phyloP scores from a whole-genome alignment of 1,139 yeast genomes.

The Yamadazyma diospyri region DNA sequence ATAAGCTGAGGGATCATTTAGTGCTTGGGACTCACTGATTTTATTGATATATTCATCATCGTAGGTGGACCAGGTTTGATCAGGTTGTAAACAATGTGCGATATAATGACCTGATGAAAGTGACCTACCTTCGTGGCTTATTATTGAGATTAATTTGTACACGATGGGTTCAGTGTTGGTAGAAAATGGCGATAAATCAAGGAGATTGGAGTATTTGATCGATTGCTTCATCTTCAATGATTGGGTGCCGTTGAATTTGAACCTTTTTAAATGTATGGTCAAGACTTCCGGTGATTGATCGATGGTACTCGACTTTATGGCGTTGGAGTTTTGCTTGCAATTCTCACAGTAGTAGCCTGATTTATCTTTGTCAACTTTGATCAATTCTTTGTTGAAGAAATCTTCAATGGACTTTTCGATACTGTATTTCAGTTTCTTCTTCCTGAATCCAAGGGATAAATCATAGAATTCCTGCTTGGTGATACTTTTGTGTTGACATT shows the following conservation, averaged over 20 bases:
- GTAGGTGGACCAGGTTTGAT: constrained; percentile 87
- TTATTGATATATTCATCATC: constrained; percentile 87
- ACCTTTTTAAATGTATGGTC: constrained; percentile 82
- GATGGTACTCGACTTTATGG: constrained; percentile 71
- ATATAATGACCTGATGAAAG: constrained; percentile 91
- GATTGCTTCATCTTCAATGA: constrained; percentile 87
- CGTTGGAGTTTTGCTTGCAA: constrained; percentile 74
- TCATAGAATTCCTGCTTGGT: constrained; percentile 95
- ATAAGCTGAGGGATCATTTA: constrained; percentile 85
- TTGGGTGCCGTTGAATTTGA: constrained; percentile 72
- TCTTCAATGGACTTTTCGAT: constrained; percentile 73
- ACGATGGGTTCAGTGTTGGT: constrained; percentile 45
- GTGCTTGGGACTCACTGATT: constrained; percentile 68
- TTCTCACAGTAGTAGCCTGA: constrained; percentile 83
- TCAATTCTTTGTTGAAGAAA: constrained; percentile 76
- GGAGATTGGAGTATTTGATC: constrained; percentile 71
- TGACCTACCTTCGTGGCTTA: constrained; percentile 92
- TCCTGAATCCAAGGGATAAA: constrained; percentile 67
- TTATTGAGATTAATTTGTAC: constrained; percentile 79
- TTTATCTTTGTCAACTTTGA: constrained; percentile 62
- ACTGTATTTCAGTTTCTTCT: constrained; percentile 42
- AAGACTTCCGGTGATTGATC: constrained; percentile 85
- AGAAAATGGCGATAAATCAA: constrained; percentile 70
- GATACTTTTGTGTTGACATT: constrained; percentile 75
- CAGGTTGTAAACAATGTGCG: constrained; percentile 88